phyloP scores from a whole-genome alignment of 176 grass and related monocot species.

The Pharus latifolius region DNA sequence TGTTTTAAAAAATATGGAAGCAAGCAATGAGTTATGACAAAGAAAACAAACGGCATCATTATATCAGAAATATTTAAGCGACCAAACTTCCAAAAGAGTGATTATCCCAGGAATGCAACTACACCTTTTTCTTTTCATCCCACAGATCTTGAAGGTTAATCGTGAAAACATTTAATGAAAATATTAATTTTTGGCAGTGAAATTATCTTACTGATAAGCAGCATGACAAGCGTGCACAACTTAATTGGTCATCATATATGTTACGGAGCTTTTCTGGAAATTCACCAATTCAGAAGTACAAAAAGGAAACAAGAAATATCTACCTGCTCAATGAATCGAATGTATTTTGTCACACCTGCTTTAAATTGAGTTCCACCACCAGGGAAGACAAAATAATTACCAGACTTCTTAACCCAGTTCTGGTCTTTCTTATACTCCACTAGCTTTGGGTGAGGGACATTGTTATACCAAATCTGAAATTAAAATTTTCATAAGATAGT shows the following conservation, averaged over 20 bases:
- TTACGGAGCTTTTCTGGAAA: background rate
- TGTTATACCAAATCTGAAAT: conserved; percentile 91
- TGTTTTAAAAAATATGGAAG: conserved; percentile 10
- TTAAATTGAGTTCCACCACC: conserved; percentile 95
- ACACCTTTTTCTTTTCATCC: conserved; percentile 1
- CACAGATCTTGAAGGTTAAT: background rate
- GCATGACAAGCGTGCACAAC: background rate
- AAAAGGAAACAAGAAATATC: background rate
- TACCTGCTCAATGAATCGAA: conserved; percentile 84
- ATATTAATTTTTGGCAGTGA: background rate
- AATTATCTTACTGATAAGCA: background rate
- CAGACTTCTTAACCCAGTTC: conserved; percentile 74
- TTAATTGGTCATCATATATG: background rate
- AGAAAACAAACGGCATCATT: background rate
- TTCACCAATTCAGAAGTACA: background rate
- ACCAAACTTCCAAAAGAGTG: background rate
- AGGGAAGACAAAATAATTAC: conserved; percentile 75
- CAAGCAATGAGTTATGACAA: conserved; percentile 20
- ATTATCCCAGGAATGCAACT: background rate
- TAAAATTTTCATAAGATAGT: conserved; percentile 2
- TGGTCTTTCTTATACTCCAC: conserved; percentile 95
- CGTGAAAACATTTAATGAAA: background rate
- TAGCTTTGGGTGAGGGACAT: conserved; percentile 93
- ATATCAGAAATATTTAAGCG: background rate
- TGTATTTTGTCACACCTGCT: conserved; percentile 62